Base-by-base conservation (phyloP, 805 yeast species). In the Candida arabinofermentans region DNA sequence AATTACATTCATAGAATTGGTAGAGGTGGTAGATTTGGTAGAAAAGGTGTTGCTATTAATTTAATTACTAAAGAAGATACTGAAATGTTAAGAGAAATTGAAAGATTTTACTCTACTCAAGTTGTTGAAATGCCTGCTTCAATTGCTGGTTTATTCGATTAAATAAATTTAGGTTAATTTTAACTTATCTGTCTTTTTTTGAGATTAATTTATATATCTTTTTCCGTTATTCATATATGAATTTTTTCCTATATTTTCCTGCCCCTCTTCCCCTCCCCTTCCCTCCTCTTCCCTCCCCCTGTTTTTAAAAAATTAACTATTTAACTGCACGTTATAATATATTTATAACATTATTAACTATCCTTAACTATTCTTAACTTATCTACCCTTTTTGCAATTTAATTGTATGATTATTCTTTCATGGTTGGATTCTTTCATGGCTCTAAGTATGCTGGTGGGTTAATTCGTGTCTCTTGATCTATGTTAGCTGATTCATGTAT, bases 1-100 rank as follows among this genome's bases (percentile, higher is more conserved):
- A 91, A 91, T 76, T 91, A 91, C 67, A 83, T 91, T 61, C 99
- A 91, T 74, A 80, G 99, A 70, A 91, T 91, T 54, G 99, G 99
- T 66, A 83, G 99, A 68, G 89, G 96, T 54, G 99, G 98, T 51
- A 82, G 99, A 65, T 91, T 91, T 73, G 99, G 99, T 56, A 82
- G 99, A 70, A 91, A 90, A 74, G 99, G 96, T 74, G 95, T 86
- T 59, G 97, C 99, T 44, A 87, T 91, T 67, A 93, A 90, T 75
- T 85, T 93, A 57, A 82, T 89, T 58, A 88, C 97, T 43, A 74
- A 72, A 52, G 83, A 82, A 39, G 98, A 93, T 66, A 75, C 74
- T 50, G 76, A 73, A 40, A 78, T 75, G 62, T 74, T 91, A 72
- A 77, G 81, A 62, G 96, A 82, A 53, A 69, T 85, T 51, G 89